A percentile compares a stretch with the other conserved stretches of the same genome.
Evolutionary conservation across 305 asterid genomes (phyloP).

Genomic region (Fraxinus baroniana): DNA sequence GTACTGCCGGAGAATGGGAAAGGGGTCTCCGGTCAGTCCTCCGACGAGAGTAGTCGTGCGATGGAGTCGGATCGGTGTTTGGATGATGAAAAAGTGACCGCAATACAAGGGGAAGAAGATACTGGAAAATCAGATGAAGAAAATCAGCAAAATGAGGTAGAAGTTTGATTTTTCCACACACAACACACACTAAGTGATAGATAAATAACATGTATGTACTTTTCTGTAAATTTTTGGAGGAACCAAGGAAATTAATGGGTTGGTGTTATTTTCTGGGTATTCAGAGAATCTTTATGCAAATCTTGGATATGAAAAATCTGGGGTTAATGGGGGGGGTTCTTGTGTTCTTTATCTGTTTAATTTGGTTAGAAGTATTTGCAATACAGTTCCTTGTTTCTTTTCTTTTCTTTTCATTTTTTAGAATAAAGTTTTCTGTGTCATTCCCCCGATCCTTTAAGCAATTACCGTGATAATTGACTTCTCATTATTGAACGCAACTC

Average conservation of each 20-base stretch:
- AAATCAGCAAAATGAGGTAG: slow-evolving; percentile 48
- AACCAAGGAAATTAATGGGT: slow-evolving; percentile 15
- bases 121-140: slow-evolving; percentile 29
- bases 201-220: neutral
- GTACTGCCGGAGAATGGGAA: slow-evolving; percentile 46
- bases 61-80: slow-evolving; percentile 34
- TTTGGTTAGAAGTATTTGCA: no score
- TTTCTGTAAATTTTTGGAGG: slow-evolving; percentile 5
- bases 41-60: slow-evolving; percentile 26
- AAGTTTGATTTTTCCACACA: neutral
- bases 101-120: slow-evolving; percentile 23
- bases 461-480: neutral
- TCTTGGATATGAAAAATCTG: neutral
- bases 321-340: slow-evolving; percentile 8
- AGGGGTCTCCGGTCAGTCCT: slow-evolving; percentile 26
- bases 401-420: no score
- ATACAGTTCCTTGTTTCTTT: no score
- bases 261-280: neutral
- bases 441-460: neutral
- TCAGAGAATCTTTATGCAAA: neutral
- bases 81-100: slow-evolving; percentile 21
- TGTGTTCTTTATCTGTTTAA: neutral
- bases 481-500: neutral
- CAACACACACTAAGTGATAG: neutral
- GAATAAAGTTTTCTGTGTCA: neutral